phyloP scores from a whole-genome alignment of 805 yeast genomes.

The Dipodascus geniculatus region DNA sequence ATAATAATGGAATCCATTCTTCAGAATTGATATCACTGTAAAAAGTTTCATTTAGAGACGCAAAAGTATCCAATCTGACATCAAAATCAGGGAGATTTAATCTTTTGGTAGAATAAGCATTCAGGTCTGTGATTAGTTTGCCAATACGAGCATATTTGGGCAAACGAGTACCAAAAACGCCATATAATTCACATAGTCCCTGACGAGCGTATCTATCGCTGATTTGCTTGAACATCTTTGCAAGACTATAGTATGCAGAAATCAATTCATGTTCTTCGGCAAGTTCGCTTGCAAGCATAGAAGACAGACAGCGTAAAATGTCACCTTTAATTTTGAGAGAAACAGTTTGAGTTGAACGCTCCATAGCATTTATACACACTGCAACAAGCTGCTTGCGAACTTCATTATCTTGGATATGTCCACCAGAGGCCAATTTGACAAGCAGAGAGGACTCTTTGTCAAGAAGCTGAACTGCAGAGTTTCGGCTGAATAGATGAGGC shows the following conservation, averaged over 20 bases:
- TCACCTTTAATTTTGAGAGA: constrained; percentile 37
- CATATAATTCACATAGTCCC: constrained; percentile 48
- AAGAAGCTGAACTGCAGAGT: constrained; percentile 9
- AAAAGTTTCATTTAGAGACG: constrained; percentile 44
- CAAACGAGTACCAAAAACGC: constrained; percentile 44
- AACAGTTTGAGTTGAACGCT: constrained; percentile 44
- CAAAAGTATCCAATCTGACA: constrained; percentile 56
- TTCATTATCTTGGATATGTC: constrained; percentile 42
- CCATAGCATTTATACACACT: constrained; percentile 49
- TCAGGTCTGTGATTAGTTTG: constrained; percentile 47
- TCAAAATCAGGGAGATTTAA: constrained; percentile 73
- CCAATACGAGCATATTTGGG: constrained; percentile 34
- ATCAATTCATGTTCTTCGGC: constrained; percentile 12
- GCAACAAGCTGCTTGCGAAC: constrained; percentile 42
- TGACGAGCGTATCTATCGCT: constrained; percentile 51
- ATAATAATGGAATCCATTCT: constrained; percentile 75
- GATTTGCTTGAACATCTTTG: constrained; percentile 48
- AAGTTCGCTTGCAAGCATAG: constrained; percentile 34
- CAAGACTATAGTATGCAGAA: constrained; percentile 33
- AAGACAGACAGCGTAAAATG: constrained; percentile 44
- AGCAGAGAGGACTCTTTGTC: constrained; percentile 16
- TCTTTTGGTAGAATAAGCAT: constrained; percentile 51
- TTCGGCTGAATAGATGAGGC: constrained; percentile 13
- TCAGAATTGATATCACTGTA: constrained; percentile 33
- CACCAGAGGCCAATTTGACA: constrained; percentile 34